phyloP scores from a whole-genome alignment of 2,329 filamentous ascomycete species.

The Sporothrix curviconia region DNA sequence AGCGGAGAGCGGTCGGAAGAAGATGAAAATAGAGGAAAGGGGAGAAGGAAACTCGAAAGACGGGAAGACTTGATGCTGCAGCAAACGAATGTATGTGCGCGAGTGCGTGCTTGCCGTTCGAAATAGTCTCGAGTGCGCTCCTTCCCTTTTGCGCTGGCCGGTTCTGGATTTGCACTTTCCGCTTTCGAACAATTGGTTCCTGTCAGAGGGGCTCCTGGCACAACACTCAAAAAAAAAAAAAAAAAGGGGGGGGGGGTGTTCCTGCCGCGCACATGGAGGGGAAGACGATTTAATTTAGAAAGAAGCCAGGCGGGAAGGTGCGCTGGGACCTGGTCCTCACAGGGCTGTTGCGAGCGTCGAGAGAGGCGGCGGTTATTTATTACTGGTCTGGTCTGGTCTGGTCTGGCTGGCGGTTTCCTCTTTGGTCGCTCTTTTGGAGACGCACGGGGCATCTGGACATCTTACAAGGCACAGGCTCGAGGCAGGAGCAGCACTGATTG shows the following conservation, averaged over 20 bases:
- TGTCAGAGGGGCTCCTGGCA: conserved; percentile 4
- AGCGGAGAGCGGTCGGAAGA: background rate
- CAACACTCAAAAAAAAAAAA: too few species aligned
- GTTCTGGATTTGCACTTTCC: background rate
- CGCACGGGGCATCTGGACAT: background rate
- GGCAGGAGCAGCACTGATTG: conserved; percentile 1
- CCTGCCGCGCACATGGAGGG: background rate
- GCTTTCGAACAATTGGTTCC: background rate
- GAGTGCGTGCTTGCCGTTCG: conserved; percentile 3
- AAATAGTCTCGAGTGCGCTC: background rate
- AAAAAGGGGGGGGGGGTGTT: background rate
- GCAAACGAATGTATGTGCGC: too few species aligned
- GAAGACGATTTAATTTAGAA: background rate
- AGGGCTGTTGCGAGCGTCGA: background rate
- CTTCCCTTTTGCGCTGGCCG: background rate
- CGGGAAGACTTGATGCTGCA: background rate
- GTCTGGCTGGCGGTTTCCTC: conserved; percentile 9
- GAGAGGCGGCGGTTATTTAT: too few species aligned
- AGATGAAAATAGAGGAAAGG: background rate
- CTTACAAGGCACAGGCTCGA: background rate
- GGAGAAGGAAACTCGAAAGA: background rate
- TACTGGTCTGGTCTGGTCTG: background rate
- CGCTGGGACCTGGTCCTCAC: background rate
- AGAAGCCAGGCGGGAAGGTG: background rate
- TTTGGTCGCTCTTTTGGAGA: background rate